phyloP scores from a whole-genome alignment of 169 alveolate genomes.

The Cryptosporidium ubiquitum region DNA sequence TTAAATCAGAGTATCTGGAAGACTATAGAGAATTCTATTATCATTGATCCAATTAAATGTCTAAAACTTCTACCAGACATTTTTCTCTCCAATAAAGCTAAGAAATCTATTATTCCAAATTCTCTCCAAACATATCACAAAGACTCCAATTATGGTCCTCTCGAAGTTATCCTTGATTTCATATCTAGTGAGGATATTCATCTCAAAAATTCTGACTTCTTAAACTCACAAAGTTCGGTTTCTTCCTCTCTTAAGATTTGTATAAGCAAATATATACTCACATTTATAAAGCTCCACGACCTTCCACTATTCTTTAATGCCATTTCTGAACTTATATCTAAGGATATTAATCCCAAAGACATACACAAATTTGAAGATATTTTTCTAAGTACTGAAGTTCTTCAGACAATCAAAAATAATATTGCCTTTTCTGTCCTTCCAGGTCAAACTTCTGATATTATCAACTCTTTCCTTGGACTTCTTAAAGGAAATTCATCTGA shows the following conservation, averaged over 20 bases:
- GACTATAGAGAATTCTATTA: slow-evolving; percentile 13
- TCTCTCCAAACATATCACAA: neutral
- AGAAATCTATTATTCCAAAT: neutral
- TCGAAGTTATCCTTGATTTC: neutral
- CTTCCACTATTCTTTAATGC: slow-evolving; percentile 3
- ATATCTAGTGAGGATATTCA: neutral
- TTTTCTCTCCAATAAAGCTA: neutral
- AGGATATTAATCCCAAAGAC: neutral
- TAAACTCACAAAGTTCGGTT: neutral
- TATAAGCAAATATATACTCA: neutral
- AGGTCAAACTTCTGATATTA: neutral
- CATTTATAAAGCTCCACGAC: slow-evolving; percentile 51
- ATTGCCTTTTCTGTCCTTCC: slow-evolving; percentile 11
- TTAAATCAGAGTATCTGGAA: slow-evolving; percentile 8
- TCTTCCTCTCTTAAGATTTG: slow-evolving; percentile 14
- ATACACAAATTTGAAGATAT: neutral
- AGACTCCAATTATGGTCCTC: neutral
- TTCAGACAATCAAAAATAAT: neutral
- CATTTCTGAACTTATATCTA: neutral
- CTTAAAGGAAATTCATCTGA: neutral
- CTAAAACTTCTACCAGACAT: neutral
- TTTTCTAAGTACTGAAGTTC: neutral
- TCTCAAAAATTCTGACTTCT: neutral
- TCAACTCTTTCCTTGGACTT: slow-evolving; percentile 21
- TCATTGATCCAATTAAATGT: slow-evolving; percentile 29